Percentiles rank a stretch among this genome's conserved stretches.
Conservation (phyloP, 2,329 filamentous ascomycete species). For the Helotiales sp. region DNA sequence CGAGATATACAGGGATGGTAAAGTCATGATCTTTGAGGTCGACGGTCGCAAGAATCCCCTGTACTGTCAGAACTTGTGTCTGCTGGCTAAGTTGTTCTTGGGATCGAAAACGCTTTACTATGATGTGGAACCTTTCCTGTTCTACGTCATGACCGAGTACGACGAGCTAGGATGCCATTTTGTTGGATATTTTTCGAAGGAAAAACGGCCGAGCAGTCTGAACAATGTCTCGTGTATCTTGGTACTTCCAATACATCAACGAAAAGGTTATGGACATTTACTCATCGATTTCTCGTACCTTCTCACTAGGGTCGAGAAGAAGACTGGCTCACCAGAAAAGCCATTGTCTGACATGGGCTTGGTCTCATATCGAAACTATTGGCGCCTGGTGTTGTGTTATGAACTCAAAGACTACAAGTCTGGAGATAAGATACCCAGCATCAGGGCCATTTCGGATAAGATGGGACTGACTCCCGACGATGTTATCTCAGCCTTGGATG, state of each 20-base stretch:
- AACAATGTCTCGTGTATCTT: constrained; percentile 99
- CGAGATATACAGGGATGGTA: constrained; percentile 91
- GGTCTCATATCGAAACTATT: constrained; percentile 96
- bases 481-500: constrained; percentile 90
- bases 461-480: constrained; percentile 97
- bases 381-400: constrained; percentile 85
- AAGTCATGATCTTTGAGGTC: constrained; percentile 95
- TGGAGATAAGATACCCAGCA: constrained; percentile 53
- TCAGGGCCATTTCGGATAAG: constrained; percentile 74
- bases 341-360: constrained; percentile 97
- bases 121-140: constrained; percentile 94
- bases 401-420: constrained; percentile 69
- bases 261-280: constrained; percentile 94
- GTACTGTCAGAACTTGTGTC: constrained; percentile 97
- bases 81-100: constrained; percentile 95
- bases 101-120: constrained; percentile 98
- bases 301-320: constrained; percentile 86
- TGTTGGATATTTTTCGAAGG: constrained; percentile 99
- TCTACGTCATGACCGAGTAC: constrained; percentile 95
- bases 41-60: constrained; percentile 95
- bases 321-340: constrained; percentile 95
- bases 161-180: constrained; percentile 92
- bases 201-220: constrained; percentile 89
- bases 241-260: constrained; percentile 92
- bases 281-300: constrained; percentile 99